Base-by-base conservation (phyloP, 768 basidiomycete genomes). In the Postia placenta region DNA sequence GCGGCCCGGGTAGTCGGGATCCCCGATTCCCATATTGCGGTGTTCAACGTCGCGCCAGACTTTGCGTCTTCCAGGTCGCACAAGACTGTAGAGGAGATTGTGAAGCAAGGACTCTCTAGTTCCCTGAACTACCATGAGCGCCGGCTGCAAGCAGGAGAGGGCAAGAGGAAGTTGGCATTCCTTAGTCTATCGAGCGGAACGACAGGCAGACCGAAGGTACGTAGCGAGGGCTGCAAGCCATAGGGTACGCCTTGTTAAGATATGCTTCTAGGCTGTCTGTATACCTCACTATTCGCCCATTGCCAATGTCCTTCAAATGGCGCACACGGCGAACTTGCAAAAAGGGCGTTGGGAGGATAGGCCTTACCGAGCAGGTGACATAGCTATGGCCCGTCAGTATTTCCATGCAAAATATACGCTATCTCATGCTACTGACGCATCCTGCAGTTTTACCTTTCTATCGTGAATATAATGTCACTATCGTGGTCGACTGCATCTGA, bases 171-270 rank as follows among this genome's bases (percentile, higher is more conserved):
- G 59, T 59, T 89, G 15, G 87, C 87, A 0, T 80, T 87, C 51
- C 65, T 87, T 28, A 81, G 74, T 60, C 87, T 87, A 57, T 87
- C 85, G 0, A 86, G 84, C 20, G 84, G 84, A 23, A 89, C 87
- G 0, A 89, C 87, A 1, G 87, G 87, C 0, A 76, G 70, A 51
- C 86, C 87, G 0, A 86, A 89, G 76, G 82, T 80, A 47, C 20
- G 44, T n/a, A 9, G 12, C 42, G 19, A 4, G 17, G 20, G 9
- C 42, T n/a, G 20, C 9, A n/a, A 6, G 38, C 23, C 42, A 24
- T 22, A 43, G 9, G 24, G n/a, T 11, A 17, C 3, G 11, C 17
- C n/a, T 22, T 19, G 15, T 24, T 6, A 25, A 25, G 5, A 12
- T 42, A 20, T 2, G 9, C 23, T 33, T 14, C 74, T 74, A 59